Evolutionary conservation across 257 asterid species (phyloP).

Genomic region (Plantago elongata): DNA sequence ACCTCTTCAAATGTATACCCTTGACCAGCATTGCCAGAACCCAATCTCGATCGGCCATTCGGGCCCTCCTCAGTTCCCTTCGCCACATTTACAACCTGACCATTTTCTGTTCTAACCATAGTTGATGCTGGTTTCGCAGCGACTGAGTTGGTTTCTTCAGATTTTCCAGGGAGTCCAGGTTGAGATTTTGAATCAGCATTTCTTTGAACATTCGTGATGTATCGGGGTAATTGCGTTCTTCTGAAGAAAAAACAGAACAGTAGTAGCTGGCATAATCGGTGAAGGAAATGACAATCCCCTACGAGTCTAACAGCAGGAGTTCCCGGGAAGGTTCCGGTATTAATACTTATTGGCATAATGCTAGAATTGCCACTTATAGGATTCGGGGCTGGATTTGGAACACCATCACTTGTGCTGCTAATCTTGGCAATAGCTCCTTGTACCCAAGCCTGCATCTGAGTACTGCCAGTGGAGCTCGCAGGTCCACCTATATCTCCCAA

Average conservation of each 20-base stretch:
- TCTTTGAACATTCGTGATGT: slow-evolving; percentile 66
- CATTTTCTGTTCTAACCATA: slow-evolving; percentile 44
- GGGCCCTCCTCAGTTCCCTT: slow-evolving; percentile 92
- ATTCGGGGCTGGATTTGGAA: slow-evolving; percentile 77
- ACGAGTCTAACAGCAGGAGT: slow-evolving; percentile 98
- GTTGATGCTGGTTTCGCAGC: slow-evolving; percentile 47
- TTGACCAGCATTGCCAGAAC: slow-evolving; percentile 99
- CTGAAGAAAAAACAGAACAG: slow-evolving; percentile 94
- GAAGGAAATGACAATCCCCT: slow-evolving; percentile 98
- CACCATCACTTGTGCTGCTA: slow-evolving; percentile 76
- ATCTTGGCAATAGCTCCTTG: slow-evolving; percentile 99
- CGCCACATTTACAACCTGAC: slow-evolving; percentile 54
- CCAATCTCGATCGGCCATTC: slow-evolving; percentile 80
- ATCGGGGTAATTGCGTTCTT: slow-evolving; percentile 77
- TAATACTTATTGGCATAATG: slow-evolving; percentile 91
- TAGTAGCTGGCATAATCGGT: slow-evolving; percentile 90
- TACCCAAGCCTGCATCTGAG: slow-evolving; percentile 97
- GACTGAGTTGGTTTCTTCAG: slow-evolving; percentile 67
- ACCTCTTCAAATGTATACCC: slow-evolving; percentile 99
- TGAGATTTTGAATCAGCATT: slow-evolving; percentile 79
- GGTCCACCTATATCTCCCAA: slow-evolving; percentile 73
- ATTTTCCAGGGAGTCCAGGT: slow-evolving; percentile 50
- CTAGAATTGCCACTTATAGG: slow-evolving; percentile 83
- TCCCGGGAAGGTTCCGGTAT: slow-evolving; percentile 99
- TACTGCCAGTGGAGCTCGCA: slow-evolving; percentile 82